Evolutionary conservation across 2,329 filamentous ascomycete genomes (phyloP).

Genomic region (Scedosporium minutisporum): DNA sequence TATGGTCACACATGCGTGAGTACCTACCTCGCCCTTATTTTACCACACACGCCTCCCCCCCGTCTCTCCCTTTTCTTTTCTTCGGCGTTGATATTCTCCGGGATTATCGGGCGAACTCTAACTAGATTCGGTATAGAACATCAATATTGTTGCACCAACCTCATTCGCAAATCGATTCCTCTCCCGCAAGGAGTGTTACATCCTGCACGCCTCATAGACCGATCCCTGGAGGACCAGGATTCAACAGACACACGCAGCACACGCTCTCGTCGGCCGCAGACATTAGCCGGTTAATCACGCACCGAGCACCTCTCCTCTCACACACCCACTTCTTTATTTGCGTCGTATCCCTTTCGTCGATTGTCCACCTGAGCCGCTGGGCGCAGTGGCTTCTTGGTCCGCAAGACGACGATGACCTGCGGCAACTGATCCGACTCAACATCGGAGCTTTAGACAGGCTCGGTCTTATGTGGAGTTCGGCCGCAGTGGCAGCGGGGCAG

Average conservation of each 20-base stretch:
- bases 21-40: slow-evolving; percentile 7
- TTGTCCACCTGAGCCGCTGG: slow-evolving; percentile 76
- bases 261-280: slow-evolving; percentile 70
- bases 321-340: slow-evolving; percentile 83
- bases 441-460: slow-evolving; percentile 65
- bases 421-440: slow-evolving; percentile 69
- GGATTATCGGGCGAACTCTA: no score
- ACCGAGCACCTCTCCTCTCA: slow-evolving; percentile 60
- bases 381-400: slow-evolving; percentile 42
- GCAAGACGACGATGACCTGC: slow-evolving; percentile 55
- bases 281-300: slow-evolving; percentile 64
- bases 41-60: no score
- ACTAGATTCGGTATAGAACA: slow-evolving; percentile 25
- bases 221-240: slow-evolving; percentile 37
- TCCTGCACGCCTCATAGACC: slow-evolving; percentile 55
- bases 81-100: no score
- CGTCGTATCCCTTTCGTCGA: slow-evolving; percentile 66
- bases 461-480: slow-evolving; percentile 62
- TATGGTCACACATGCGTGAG: slow-evolving; percentile 59
- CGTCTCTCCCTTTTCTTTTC: no score
- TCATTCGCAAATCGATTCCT: slow-evolving; percentile 62
- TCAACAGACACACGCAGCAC: slow-evolving; percentile 66
- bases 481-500: slow-evolving; percentile 58
- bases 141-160: slow-evolving; percentile 73
- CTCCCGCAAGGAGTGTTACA: slow-evolving; percentile 47